Evolutionary conservation across 345 rosid genomes (phyloP), one percentile per base, ranked within the genome.

Genomic region (Bruguiera sexangula): DNA sequence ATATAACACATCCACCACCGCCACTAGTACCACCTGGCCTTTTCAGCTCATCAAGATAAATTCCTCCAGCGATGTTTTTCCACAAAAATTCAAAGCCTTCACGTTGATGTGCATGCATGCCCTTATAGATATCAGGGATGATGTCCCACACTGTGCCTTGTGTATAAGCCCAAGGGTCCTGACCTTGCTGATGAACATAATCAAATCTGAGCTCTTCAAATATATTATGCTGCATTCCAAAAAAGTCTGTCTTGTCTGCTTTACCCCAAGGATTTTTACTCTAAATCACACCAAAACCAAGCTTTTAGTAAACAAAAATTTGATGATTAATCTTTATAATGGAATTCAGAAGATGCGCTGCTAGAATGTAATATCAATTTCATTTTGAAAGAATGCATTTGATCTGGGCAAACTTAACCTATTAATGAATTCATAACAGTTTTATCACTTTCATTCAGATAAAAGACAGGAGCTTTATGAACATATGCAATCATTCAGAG

Each of bases 61-160:
- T 82, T 11, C 83, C 85, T 24, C 97, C 96, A 0, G 87, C 96
- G 37, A 93, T 57, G 46, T 85, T 91, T 21, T 71, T 85, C 97
- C 98, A 91, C 6, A 91, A 71, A 72, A 94, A 94, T 67, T 89
- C 90, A 59, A 94, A 89, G 16, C 93, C 97, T 51, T 91, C 91
- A 29, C 70, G 82, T 73, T 91, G 98, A 75, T 94, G 97, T 2
- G 71, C 83, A 53, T 79, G 87, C 87, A 94, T 46, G 56, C 69
- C 79, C 63, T 70, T 78, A 22, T 66, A 73, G 1, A 76, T 63
- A n/a, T 86, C 86, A 60, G 96, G 96, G 50, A 92, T 80, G 69
- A 83, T 70, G 67, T 83, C 83, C 96, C 91, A 90, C 39, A 90
- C 94, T 0, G 91, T 86, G 52, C 88, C 92, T 57, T 54, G 62